Evolutionary conservation across 1,139 yeast genomes (phyloP).

Genomic region (Protomyces pachydermus): DNA sequence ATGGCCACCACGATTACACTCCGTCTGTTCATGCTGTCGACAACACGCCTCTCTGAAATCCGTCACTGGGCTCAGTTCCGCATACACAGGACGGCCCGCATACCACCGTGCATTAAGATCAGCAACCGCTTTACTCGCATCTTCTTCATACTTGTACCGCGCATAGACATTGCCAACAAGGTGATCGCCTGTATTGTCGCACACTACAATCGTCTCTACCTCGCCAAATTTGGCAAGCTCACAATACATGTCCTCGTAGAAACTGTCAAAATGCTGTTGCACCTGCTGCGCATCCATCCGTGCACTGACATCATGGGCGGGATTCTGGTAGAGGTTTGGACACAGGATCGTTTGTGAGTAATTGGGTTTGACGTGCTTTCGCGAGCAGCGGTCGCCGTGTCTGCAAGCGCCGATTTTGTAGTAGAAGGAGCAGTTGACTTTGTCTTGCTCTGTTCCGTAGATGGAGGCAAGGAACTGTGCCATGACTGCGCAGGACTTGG

Average conservation of each 20-base stretch:
- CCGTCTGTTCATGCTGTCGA: constrained; percentile 56
- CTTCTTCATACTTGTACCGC: constrained; percentile 50
- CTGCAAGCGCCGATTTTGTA: constrained; percentile 87
- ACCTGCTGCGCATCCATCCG: constrained; percentile 43
- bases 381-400: constrained; percentile 84
- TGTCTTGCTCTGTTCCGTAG: constrained; percentile 46
- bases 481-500: constrained; percentile 33
- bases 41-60: constrained; percentile 72
- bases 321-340: constrained; percentile 66
- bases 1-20: constrained; percentile 69
- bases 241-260: constrained; percentile 67
- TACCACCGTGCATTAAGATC: constrained; percentile 77
- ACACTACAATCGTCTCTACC: constrained; percentile 62
- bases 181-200: constrained; percentile 79
- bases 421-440: constrained; percentile 52
- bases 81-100: constrained; percentile 69
- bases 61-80: constrained; percentile 73
- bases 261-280: constrained; percentile 55
- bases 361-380: constrained; percentile 69
- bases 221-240: constrained; percentile 61
- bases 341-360: constrained; percentile 62
- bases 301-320: constrained; percentile 39
- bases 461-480: constrained; percentile 41
- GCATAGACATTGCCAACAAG: constrained; percentile 81
- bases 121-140: constrained; percentile 59